These are phyloP conservation scores for Somion occarium DNA, from an alignment of 1,284 basidiomycete genomes.

Conservation along the genomic window DNA sequence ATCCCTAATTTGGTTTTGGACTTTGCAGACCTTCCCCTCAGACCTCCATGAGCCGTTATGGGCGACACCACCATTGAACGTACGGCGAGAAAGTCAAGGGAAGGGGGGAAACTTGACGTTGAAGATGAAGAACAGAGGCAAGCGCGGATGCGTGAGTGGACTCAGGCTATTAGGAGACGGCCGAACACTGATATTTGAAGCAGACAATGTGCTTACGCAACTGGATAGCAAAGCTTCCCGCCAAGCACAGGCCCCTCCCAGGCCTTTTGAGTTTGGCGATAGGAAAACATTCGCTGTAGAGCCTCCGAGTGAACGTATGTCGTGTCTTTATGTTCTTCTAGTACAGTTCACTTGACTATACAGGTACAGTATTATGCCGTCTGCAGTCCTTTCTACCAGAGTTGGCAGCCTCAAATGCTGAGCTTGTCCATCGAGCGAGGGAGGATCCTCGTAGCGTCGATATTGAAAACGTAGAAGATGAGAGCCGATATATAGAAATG, in stretches of 20 bases:
- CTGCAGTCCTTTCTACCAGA: conserved; percentile 61
- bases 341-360: conserved; percentile 1
- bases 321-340: neutral
- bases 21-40: too few relatives aligned
- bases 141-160: conserved; percentile 28
- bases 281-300: conserved; percentile 22
- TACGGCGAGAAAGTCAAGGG: conserved; percentile 4
- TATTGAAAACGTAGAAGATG: conserved; percentile 52
- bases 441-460: conserved; percentile 52
- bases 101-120: conserved; percentile 24
- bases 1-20: too few relatives aligned
- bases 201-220: conserved; percentile 26
- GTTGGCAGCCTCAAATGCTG: conserved; percentile 56
- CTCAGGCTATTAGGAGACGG: too few relatives aligned
- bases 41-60: too few relatives aligned
- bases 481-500: conserved; percentile 60
- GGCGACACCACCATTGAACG: conserved; percentile 13
- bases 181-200: neutral
- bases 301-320: conserved; percentile 31
- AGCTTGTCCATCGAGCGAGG: conserved; percentile 38
- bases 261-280: conserved; percentile 25
- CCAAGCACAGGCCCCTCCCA: neutral
- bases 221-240: conserved; percentile 17
- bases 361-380: conserved; percentile 47
- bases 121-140: conserved; percentile 31